Conservation (phyloP, 192 early-diverging fungal genomes). For the Lobulomyces angularis region DNA sequence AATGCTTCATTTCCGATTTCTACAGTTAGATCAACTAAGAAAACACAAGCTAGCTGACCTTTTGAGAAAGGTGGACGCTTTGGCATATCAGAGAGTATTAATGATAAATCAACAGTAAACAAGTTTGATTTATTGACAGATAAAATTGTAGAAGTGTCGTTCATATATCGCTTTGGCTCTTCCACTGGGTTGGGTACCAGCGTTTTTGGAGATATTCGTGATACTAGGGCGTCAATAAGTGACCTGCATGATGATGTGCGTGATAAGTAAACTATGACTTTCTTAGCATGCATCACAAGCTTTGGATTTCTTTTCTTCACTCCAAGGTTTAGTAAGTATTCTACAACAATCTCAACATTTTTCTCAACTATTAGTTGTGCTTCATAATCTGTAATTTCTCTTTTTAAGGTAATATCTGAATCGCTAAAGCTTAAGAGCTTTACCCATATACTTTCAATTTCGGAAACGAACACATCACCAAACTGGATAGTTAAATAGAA, state of each 20-base stretch:
- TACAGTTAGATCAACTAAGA: conserved; percentile 67
- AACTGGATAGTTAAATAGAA: conserved; percentile 74
- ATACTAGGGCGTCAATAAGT: conserved; percentile 51
- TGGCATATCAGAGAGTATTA: conserved; percentile 46
- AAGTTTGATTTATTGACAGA: too few relatives aligned
- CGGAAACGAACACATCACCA: conserved; percentile 62
- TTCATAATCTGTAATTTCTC: conserved; percentile 15
- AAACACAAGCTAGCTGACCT: conserved; percentile 62
- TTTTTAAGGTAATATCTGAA: too few relatives aligned
- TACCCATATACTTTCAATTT: conserved; percentile 66
- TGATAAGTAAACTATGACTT: conserved; percentile 62
- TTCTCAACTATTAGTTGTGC: conserved; percentile 12
- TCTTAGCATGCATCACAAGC: conserved; percentile 66
- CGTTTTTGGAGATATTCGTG: conserved; percentile 54
- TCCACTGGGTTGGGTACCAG: conserved; percentile 57
- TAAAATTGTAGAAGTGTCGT: too few relatives aligned
- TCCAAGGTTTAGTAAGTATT: conserved; percentile 60
- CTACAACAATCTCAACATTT: conserved; percentile 51
- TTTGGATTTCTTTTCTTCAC: conserved; percentile 64
- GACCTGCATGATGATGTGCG: conserved; percentile 42
- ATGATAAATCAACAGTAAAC: conserved; percentile 59
- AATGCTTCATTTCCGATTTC: conserved; percentile 54
- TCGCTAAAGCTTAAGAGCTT: conserved; percentile 47
- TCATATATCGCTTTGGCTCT: too few relatives aligned
- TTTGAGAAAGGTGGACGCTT: conserved; percentile 58